These are phyloP conservation scores for Trichoderma arundinaceum DNA, from an alignment of 2,329 filamentous ascomycete species.

Conservation along the genomic window DNA sequence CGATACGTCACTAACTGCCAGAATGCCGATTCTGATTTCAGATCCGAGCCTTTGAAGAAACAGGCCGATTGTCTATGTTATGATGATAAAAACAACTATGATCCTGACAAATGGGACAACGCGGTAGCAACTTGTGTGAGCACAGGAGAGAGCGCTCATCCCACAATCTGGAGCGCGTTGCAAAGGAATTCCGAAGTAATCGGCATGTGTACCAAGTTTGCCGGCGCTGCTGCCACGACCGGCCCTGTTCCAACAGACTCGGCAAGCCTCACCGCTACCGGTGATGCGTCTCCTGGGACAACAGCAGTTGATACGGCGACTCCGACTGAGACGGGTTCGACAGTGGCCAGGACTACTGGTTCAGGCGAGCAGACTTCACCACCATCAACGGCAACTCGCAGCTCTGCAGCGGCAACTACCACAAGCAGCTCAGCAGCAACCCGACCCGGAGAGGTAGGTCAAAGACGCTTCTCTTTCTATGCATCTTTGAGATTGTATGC, in stretches of 20 bases:
- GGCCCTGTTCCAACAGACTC: slow-evolving; percentile 13
- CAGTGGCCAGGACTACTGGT: background rate
- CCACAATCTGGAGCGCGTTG: slow-evolving; percentile 20
- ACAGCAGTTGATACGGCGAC: slow-evolving; percentile 1
- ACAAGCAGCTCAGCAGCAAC: slow-evolving; percentile 1
- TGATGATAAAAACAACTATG: slow-evolving; percentile 12
- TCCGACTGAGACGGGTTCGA: slow-evolving; percentile 7
- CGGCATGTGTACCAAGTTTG: slow-evolving; percentile 20
- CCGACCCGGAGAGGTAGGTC: slow-evolving; percentile 10
- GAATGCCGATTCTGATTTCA: slow-evolving; percentile 7
- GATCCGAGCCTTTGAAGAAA: background rate
- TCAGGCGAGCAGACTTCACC: slow-evolving; percentile 7
- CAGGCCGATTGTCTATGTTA: slow-evolving; percentile 24
- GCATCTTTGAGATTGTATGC: background rate
- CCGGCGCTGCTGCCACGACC: slow-evolving; percentile 11
- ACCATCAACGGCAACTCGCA: slow-evolving; percentile 19
- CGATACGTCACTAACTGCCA: slow-evolving; percentile 12
- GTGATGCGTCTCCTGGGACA: background rate
- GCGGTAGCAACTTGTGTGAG: slow-evolving; percentile 24
- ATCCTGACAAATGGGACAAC: slow-evolving; percentile 21
- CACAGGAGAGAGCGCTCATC: slow-evolving; percentile 17
- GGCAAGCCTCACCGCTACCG: background rate
- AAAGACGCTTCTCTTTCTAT: too few relatives aligned
- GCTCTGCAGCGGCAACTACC: slow-evolving; percentile 15
- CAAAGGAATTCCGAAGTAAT: slow-evolving; percentile 1